Conservation (phyloP, 2,329 filamentous ascomycete genomes). For the Calonectria hongkongensis region DNA sequence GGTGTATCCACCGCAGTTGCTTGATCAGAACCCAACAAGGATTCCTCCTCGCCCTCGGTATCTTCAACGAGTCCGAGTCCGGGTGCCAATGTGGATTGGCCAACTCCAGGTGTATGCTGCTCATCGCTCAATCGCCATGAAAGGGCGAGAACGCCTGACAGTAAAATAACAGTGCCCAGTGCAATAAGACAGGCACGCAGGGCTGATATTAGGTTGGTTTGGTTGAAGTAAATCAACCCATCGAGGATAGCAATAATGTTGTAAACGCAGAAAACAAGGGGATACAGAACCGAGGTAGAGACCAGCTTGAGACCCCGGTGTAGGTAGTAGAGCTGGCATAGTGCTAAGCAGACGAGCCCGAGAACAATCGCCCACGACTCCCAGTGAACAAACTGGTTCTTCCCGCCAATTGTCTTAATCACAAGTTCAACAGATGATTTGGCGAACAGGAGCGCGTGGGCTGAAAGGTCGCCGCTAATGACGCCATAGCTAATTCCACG, state of each 20-base stretch:
- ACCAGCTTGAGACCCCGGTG: conserved; percentile 95
- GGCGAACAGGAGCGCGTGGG: conserved; percentile 92
- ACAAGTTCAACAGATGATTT: conserved; percentile 98
- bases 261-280: conserved; percentile 98
- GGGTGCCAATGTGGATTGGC: conserved; percentile 84
- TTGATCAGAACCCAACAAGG: conserved; percentile 70
- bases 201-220: conserved; percentile 85
- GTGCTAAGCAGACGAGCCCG: conserved; percentile 85
- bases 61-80: conserved; percentile 88
- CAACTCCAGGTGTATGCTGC: conserved; percentile 75
- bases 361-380: conserved; percentile 95
- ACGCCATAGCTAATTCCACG: conserved; percentile 92
- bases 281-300: conserved; percentile 96
- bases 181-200: conserved; percentile 88
- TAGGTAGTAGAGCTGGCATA: conserved; percentile 95
- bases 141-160: conserved; percentile 91
- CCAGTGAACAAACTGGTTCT: conserved; percentile 97
- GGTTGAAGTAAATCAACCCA: conserved; percentile 96
- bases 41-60: conserved; percentile 76
- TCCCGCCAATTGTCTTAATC: conserved; percentile 87
- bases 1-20: conserved; percentile 62
- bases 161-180: conserved; percentile 88
- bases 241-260: conserved; percentile 99
- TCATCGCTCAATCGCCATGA: conserved; percentile 95
- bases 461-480: conserved; percentile 94